phyloP scores from a whole-genome alignment of 1,284 basidiomycete genomes.

The Meira nashicola region DNA sequence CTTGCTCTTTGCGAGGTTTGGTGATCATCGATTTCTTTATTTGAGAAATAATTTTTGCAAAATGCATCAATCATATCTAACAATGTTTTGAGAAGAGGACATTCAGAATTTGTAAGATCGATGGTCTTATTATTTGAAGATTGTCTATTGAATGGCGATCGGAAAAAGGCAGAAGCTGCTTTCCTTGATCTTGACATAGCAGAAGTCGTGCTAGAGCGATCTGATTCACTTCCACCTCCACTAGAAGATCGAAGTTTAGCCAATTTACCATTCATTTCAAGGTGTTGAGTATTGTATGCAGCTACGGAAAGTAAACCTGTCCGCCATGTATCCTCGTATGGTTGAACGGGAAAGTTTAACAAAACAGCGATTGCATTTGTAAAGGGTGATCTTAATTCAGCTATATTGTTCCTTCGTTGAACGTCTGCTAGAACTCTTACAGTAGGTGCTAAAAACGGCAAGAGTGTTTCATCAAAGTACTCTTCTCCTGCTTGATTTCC shows the following conservation, averaged over 20 bases:
- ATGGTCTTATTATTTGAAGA: not conserved
- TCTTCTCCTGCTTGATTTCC: constrained; percentile 23
- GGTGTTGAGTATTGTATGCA: too few relatives aligned
- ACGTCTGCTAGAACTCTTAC: constrained; percentile 20
- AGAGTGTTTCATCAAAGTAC: constrained; percentile 22
- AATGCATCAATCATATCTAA: constrained; percentile 2
- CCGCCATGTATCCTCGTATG: constrained; percentile 7
- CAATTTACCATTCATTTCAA: not conserved
- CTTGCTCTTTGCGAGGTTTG: not conserved
- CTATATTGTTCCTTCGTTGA: constrained; percentile 7
- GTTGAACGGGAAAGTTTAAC: constrained; percentile 33
- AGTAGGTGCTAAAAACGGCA: constrained; percentile 29
- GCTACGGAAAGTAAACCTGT: too few relatives aligned
- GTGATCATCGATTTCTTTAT: not conserved
- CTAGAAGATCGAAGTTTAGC: not conserved
- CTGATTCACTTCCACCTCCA: not conserved
- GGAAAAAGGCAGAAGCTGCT: not conserved
- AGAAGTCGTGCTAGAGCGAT: not conserved
- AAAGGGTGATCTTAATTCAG: constrained; percentile 28
- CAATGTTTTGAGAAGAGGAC: constrained; percentile 1
- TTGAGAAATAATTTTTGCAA: not conserved
- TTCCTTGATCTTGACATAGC: not conserved
- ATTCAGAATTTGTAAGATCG: too few relatives aligned
- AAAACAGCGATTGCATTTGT: constrained; percentile 42
- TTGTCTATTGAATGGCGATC: not conserved